Conservation (phyloP, 192 early-diverging fungal genomes). For the Thamnidium elegans region DNA sequence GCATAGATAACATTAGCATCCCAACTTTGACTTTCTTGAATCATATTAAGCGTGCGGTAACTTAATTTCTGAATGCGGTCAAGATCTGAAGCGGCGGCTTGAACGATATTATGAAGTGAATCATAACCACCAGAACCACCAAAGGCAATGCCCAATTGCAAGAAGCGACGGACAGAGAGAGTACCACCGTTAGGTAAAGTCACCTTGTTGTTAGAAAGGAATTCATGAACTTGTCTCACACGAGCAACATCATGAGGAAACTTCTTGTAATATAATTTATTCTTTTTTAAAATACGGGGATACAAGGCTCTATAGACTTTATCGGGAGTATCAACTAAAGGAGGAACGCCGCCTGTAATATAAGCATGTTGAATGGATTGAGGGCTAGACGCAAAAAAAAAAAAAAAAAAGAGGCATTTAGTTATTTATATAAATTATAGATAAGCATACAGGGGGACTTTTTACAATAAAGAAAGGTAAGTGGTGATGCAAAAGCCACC, state of each 20-base stretch:
- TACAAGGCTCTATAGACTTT: slow-evolving; percentile 59
- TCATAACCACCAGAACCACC: slow-evolving; percentile 65
- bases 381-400: slow-evolving; percentile 38
- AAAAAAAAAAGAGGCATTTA: too few relatives aligned
- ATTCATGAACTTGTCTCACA: slow-evolving; percentile 56
- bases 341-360: slow-evolving; percentile 69
- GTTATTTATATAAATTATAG: not conserved
- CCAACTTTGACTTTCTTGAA: slow-evolving; percentile 43
- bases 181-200: slow-evolving; percentile 56
- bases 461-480: slow-evolving; percentile 61
- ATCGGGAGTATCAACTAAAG: slow-evolving; percentile 60
- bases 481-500: slow-evolving; percentile 70
- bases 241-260: slow-evolving; percentile 60
- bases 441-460: slow-evolving; percentile 3
- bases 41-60: slow-evolving; percentile 39
- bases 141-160: slow-evolving; percentile 63
- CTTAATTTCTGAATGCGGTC: slow-evolving; percentile 38
- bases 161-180: slow-evolving; percentile 63
- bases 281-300: slow-evolving; percentile 56
- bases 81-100: slow-evolving; percentile 45
- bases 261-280: slow-evolving; percentile 60
- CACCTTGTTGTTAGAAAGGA: slow-evolving; percentile 47
- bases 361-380: slow-evolving; percentile 57
- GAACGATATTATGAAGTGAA: slow-evolving; percentile 52
- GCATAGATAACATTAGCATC: slow-evolving; percentile 64